These are phyloP conservation scores for Pseudogymnoascus sp. DNA, from an alignment of 2,329 filamentous ascomycete species.

Conservation along the genomic window DNA sequence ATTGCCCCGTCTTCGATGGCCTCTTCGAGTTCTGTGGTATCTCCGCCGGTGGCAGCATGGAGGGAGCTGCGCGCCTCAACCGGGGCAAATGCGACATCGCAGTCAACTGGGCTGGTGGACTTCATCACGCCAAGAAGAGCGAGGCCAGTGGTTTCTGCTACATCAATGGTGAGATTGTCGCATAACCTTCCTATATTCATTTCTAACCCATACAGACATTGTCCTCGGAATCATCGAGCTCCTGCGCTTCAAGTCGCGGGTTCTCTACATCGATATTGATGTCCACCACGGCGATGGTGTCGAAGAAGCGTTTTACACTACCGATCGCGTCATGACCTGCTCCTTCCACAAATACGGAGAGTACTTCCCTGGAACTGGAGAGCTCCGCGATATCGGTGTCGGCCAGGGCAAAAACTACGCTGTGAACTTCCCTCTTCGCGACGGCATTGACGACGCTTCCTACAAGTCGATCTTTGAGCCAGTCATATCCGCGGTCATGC, in stretches of 20 bases:
- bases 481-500: constrained; percentile 80
- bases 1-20: constrained; percentile 95
- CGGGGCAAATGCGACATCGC: constrained; percentile 92
- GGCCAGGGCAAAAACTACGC: constrained; percentile 84
- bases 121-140: constrained; percentile 95
- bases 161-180: constrained; percentile 65
- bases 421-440: constrained; percentile 83
- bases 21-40: constrained; percentile 96
- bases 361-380: constrained; percentile 89
- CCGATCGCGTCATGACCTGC: constrained; percentile 84
- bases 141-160: constrained; percentile 98
- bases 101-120: constrained; percentile 94
- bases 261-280: constrained; percentile 97
- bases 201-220: constrained; percentile 61
- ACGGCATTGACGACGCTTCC: constrained; percentile 81
- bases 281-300: constrained; percentile 92
- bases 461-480: constrained; percentile 89
- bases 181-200: constrained; percentile 29
- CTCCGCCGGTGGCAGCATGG: constrained; percentile 88
- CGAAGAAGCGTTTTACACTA: constrained; percentile 88
- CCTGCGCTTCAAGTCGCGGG: constrained; percentile 79
- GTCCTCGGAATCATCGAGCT: constrained; percentile 92
- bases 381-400: constrained; percentile 76
- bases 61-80: constrained; percentile 82
- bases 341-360: constrained; percentile 96